These are phyloP conservation scores for Metarhizium rileyi DNA, from an alignment of 2,329 filamentous ascomycete genomes.

Conservation along the genomic window DNA sequence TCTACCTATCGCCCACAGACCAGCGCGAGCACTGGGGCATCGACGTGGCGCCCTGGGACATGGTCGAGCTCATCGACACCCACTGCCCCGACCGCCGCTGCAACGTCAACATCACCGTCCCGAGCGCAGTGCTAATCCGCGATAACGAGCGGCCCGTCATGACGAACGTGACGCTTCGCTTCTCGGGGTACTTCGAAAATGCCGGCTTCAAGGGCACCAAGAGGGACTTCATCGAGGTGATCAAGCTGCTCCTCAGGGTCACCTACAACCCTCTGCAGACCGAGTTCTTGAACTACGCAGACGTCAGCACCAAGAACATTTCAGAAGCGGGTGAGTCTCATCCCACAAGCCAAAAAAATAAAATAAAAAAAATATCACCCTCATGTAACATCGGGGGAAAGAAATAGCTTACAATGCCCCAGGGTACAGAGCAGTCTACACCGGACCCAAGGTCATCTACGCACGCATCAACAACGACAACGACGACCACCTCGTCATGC, in stretches of 20 bases:
- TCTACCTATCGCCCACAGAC: neutral
- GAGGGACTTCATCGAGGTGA: neutral
- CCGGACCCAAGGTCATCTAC: neutral
- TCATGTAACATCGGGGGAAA: too few relatives aligned
- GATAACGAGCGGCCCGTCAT: neutral
- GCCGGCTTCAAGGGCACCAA: neutral
- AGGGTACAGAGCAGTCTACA: neutral
- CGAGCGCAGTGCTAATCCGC: neutral
- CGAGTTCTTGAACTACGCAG: neutral
- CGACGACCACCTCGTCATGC: neutral
- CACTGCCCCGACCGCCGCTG: constrained; percentile 27
- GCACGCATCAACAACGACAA: neutral
- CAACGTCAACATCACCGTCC: neutral
- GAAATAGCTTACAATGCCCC: too few relatives aligned
- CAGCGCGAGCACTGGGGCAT: neutral
- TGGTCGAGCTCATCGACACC: constrained; percentile 23
- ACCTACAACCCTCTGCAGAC: neutral
- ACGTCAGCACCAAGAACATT: neutral
- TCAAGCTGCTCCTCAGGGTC: neutral
- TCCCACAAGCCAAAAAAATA: too few relatives aligned
- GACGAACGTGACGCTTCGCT: neutral
- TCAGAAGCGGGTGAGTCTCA: neutral
- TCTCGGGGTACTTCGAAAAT: neutral
- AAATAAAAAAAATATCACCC: too few relatives aligned
- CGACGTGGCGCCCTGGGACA: constrained; percentile 36